These are phyloP conservation scores for Blepharisma stoltei DNA, from an alignment of 73 alveolate species.

Conservation along the genomic window DNA sequence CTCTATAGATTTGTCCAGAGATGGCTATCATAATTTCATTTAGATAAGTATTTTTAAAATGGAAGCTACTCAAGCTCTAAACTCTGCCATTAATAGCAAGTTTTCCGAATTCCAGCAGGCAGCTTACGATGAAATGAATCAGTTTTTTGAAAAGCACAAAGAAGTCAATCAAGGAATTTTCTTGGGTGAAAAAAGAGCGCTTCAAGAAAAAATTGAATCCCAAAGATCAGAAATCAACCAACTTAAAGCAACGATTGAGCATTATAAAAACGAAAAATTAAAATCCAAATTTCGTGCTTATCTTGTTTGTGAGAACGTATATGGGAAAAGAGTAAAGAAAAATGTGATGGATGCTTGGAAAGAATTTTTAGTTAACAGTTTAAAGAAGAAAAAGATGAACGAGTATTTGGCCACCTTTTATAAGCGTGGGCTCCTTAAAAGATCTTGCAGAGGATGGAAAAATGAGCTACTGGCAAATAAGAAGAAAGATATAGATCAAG, in stretches of 20 bases:
- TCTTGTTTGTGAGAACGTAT: background rate
- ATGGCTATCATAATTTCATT: conserved; percentile 38
- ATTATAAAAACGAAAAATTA: background rate
- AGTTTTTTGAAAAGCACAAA: background rate
- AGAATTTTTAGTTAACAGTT: background rate
- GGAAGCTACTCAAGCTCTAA: too few species aligned
- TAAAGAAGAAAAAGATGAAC: background rate
- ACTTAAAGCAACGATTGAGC: background rate
- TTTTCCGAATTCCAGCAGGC: background rate
- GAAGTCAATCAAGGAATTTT: background rate
- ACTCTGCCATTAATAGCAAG: background rate
- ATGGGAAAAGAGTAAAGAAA: background rate
- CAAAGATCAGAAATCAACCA: background rate
- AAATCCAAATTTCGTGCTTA: background rate
- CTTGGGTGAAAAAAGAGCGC: background rate
- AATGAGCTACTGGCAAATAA: background rate
- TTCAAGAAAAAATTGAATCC: background rate
- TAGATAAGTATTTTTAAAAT: too few species aligned
- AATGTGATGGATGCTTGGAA: background rate
- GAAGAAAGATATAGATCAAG: background rate
- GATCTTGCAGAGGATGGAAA: conserved; percentile 8
- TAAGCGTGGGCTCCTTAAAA: background rate
- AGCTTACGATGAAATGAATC: background rate
- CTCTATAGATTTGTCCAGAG: conserved; percentile 42
- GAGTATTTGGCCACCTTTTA: background rate